Evolutionary conservation across 345 rosid species (phyloP), one percentile per base, ranked within the genome.

Genomic region (Eucalyptus pauciflora): DNA sequence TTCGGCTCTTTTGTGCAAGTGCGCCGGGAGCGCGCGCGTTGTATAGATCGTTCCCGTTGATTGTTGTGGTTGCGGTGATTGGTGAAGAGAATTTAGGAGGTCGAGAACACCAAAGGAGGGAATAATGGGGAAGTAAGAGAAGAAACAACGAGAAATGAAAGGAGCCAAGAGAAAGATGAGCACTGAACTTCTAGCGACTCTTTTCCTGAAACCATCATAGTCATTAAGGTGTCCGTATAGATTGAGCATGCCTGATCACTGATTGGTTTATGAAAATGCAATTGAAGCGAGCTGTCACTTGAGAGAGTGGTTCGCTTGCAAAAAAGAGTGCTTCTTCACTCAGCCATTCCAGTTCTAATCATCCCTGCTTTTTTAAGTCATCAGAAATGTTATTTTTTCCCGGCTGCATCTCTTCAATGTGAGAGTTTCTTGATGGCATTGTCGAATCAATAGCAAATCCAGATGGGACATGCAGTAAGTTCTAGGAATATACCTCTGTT

Each of bases 41-140:
- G 1, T 20, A 41, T 2, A 8, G 29, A 41, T 76, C 14, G 0
- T 20, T 76, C 16, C 29, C 9, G 1, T 76, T 11, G 85, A 22
- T 41, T 22, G 16, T 76, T 41, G 48, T 11, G 16, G 85, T 41
- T 1, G 7, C 9, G 13, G 85, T 24, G 48, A 41, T 76, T 0
- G 85, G 1, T 7, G 27, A 0, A 41, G 48, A 76, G 48, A 41
- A 76, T 41, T 76, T 76, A 37, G 83, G 83, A 20, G 48, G 43
- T 37, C 0, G 48, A 37, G 48, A 69, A 1, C 1, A 0, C 45
- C 24, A 0, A 52, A 52, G 24, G 56, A 52, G 46, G 18, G 80
- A 46, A 71, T 69, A 1, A 37, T 22, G 13, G 85, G 85, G 48
- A 76, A 76, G 29, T 76, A 37, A 0, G 16, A 11, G 20, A 37